Conservation (phyloP, 352 stramenopile species). For the Pythium brassicae region DNA sequence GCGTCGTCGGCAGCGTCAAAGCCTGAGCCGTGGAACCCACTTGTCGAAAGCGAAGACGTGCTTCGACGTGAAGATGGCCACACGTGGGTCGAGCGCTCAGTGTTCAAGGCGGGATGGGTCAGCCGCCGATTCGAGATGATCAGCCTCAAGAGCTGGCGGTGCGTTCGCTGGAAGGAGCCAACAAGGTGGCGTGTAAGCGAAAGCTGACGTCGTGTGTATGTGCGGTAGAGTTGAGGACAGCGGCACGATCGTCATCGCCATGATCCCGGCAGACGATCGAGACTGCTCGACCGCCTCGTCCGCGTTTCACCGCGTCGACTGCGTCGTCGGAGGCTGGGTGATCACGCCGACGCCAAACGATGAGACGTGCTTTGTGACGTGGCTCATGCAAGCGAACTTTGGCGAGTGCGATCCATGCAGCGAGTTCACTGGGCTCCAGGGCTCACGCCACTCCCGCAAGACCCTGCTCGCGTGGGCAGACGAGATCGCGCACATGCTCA, state of each 20-base stretch:
- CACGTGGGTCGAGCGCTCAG: slow-evolving; percentile 50
- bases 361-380: slow-evolving; percentile 63
- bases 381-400: slow-evolving; percentile 81
- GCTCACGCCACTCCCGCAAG: slow-evolving; percentile 27
- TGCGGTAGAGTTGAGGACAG: slow-evolving; percentile 52
- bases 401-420: slow-evolving; percentile 40
- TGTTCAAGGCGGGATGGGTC: slow-evolving; percentile 51
- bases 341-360: slow-evolving; percentile 54
- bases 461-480: slow-evolving; percentile 46
- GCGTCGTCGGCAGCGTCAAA: neutral
- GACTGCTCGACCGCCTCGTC: slow-evolving; percentile 19
- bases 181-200: no score
- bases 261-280: slow-evolving; percentile 53
- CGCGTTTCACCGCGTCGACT: slow-evolving; percentile 36
- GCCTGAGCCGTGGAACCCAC: slow-evolving; percentile 22
- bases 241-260: slow-evolving; percentile 57
- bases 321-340: slow-evolving; percentile 64
- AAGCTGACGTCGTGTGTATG: neutral
- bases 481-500: slow-evolving; percentile 45
- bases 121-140: slow-evolving; percentile 43
- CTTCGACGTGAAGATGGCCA: slow-evolving; percentile 41
- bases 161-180: slow-evolving; percentile 3
- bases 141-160: slow-evolving; percentile 69
- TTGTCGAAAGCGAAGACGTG: slow-evolving; percentile 46
- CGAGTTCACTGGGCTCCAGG: slow-evolving; percentile 54